Evolutionary conservation across 2,329 filamentous ascomycete genomes (phyloP).

Genomic region (Trichophyton schoenleinii): DNA sequence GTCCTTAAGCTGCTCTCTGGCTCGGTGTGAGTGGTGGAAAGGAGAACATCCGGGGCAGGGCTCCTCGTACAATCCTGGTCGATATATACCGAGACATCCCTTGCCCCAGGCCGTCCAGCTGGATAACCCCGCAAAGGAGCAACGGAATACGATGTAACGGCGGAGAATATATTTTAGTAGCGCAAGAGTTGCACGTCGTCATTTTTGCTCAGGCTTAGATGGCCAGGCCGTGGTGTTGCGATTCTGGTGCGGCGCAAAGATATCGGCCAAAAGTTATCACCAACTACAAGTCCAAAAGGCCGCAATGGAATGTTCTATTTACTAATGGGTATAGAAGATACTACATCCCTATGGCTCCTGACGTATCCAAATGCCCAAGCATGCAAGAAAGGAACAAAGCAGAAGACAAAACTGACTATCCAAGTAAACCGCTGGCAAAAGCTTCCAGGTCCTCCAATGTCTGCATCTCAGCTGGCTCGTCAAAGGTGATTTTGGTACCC

Average conservation of each 20-base stretch:
- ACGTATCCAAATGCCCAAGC: too few relatives aligned
- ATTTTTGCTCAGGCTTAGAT: neutral
- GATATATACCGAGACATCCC: neutral
- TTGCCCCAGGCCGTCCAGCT: neutral
- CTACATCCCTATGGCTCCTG: too few relatives aligned
- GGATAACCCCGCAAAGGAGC: neutral
- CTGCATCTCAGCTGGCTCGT: slow-evolving; percentile 25
- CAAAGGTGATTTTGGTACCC: slow-evolving; percentile 14
- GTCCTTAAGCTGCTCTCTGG: neutral
- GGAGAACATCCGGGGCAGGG: neutral
- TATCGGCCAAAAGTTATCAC: too few relatives aligned
- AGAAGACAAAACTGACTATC: slow-evolving; percentile 14
- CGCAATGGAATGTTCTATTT: too few relatives aligned
- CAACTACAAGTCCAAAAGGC: too few relatives aligned
- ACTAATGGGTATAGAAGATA: too few relatives aligned
- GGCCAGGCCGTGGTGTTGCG: neutral
- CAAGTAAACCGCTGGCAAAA: slow-evolving; percentile 34
- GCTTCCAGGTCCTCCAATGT: slow-evolving; percentile 38
- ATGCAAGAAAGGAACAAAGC: neutral
- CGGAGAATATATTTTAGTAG: neutral
- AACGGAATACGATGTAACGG: neutral
- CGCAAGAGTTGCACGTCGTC: too few relatives aligned
- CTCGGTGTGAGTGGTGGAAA: neutral
- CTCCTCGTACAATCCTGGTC: slow-evolving; percentile 1
- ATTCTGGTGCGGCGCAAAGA: neutral